Evolutionary conservation across 768 basidiomycete genomes (phyloP), one percentile per base, ranked within the genome.

Genomic region (Infundibulicybe gibba): DNA sequence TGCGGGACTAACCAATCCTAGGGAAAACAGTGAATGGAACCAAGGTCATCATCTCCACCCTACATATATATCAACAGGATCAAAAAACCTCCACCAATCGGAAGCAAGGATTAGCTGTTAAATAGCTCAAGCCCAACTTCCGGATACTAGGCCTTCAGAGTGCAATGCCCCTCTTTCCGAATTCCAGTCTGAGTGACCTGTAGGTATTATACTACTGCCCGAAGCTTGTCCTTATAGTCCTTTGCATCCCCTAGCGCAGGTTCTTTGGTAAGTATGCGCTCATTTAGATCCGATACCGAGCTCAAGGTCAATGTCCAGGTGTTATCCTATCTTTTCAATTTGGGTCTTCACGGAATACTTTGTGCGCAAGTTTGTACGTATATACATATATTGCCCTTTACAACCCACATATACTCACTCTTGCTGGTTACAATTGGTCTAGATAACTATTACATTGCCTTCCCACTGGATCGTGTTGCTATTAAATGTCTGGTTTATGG

Each of bases 361-460:
- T 53, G 57, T 2, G 50, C 61, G 16, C 62, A 65, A 63, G 59
- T 66, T 34, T 65, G 62, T 65, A 44, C 46, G 63, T 54, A 41
- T 14, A 5, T 54, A 41, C 14, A 5, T 21, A 16, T 32, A 16
- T 17, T 33, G 31, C 20, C 16, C 35, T 34, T 11, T 11, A 6
- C 20, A 32, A 14, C 21, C 34, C 16, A 6, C 42, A 17, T 41
- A 33, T 30, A 17, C 31, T 41, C 32, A 30, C 33, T 1, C 12
- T 14, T 37, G 10, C 19, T 11, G 13, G 12, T 32, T n/a, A 35
- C 4, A 5, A 6, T 9, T 31, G 32, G 13, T 41, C 37, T 32
- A 65, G 66, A 64, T 44, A 55, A 62, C 20, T 68, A 66, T 39
- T 61, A 62, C 39, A 59, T 66, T 12, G 59, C 63, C 6, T 67